phyloP scores from a whole-genome alignment of 345 rosid genomes.

The Eucalyptus melliodora region DNA sequence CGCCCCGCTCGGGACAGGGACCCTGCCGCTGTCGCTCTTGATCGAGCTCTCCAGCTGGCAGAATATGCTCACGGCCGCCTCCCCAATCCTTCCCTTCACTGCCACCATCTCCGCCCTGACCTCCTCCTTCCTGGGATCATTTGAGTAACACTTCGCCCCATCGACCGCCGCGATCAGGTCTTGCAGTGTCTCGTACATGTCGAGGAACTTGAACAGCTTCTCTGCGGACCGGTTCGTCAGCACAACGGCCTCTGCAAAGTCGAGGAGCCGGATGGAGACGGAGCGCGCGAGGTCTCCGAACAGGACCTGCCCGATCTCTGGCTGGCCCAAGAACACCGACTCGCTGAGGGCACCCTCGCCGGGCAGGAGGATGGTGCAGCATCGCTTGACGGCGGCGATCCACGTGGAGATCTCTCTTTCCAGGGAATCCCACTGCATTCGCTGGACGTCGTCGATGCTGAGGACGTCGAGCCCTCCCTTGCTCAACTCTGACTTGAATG shows the following conservation, averaged over 20 bases:
- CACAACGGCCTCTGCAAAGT: constrained; percentile 52
- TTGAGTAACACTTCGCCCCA: background rate
- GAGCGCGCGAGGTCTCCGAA: constrained; percentile 33
- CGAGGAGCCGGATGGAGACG: constrained; percentile 38
- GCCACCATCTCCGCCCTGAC: constrained; percentile 20
- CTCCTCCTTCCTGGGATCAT: constrained; percentile 2
- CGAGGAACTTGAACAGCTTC: constrained; percentile 73
- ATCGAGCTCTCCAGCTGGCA: constrained; percentile 74
- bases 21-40: constrained; percentile 41
- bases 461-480: constrained; percentile 45
- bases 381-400: constrained; percentile 40
- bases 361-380: constrained; percentile 26
- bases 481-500: constrained; percentile 32
- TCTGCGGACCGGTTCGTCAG: constrained; percentile 55
- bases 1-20: constrained; percentile 68
- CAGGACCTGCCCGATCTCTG: constrained; percentile 13
- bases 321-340: constrained; percentile 19
- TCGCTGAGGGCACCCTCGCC: constrained; percentile 35
- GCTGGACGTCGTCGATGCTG: constrained; percentile 64
- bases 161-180: constrained; percentile 25
- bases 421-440: constrained; percentile 57
- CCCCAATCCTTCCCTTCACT: constrained; percentile 39
- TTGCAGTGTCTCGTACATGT: constrained; percentile 60
- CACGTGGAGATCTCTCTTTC: constrained; percentile 61
- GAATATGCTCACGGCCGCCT: constrained; percentile 49